phyloP scores from a whole-genome alignment of 345 rosid genomes.

The Gossypium raimondii region DNA sequence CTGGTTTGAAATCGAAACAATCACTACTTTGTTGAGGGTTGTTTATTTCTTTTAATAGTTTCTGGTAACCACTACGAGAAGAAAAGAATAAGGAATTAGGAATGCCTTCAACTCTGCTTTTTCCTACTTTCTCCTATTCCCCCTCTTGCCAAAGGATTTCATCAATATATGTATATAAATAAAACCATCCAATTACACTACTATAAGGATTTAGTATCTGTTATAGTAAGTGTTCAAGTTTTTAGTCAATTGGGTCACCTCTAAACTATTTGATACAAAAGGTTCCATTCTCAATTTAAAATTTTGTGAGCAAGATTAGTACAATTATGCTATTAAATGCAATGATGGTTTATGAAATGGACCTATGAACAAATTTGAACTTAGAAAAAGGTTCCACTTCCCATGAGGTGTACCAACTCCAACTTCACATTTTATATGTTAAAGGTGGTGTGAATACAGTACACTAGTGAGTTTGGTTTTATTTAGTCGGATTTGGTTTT shows the following conservation, averaged over 20 bases:
- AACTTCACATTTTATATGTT: no score
- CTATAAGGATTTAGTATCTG: no score
- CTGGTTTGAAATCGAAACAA: background rate
- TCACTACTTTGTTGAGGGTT: background rate
- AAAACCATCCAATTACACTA: background rate
- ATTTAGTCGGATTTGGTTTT: no score
- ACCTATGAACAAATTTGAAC: no score
- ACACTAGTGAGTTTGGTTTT: no score
- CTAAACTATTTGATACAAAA: no score
- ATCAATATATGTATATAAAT: background rate
- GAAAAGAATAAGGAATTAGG: slow-evolving; percentile 12
- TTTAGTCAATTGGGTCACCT: no score
- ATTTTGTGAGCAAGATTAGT: background rate
- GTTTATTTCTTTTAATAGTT: background rate
- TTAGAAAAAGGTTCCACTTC: no score
- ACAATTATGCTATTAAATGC: background rate
- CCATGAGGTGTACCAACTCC: no score
- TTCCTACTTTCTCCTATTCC: background rate
- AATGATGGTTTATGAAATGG: background rate
- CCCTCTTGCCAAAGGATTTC: background rate
- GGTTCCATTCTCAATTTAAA: background rate
- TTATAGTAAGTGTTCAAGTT: no score
- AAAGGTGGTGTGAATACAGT: no score
- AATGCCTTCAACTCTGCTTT: background rate
- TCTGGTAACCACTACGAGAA: background rate